These are phyloP conservation scores for Prinsepia uniflora DNA, from an alignment of 306 rosid species.

Conservation along the genomic window DNA sequence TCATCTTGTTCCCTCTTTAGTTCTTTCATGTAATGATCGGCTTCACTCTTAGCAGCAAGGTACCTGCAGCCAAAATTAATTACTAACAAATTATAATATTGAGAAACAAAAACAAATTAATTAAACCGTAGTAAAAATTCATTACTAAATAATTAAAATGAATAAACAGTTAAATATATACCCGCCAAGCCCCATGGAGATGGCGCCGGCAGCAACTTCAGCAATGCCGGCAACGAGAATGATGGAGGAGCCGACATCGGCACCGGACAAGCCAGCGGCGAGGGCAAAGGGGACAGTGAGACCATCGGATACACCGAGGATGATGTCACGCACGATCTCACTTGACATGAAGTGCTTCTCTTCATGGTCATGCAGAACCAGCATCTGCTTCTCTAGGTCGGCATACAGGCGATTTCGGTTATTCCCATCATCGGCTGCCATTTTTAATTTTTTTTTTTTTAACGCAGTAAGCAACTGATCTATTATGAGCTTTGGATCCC, in stretches of 20 bases:
- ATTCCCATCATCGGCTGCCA: not conserved
- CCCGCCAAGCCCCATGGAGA: constrained; percentile 77
- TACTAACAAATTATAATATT: too few relatives aligned
- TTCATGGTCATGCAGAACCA: constrained; percentile 38
- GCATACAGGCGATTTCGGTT: constrained; percentile 8
- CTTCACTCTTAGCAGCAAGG: constrained; percentile 88
- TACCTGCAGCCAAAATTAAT: constrained; percentile 54
- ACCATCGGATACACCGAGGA: constrained; percentile 48
- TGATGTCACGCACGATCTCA: constrained; percentile 46
- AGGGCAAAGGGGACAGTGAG: constrained; percentile 54
- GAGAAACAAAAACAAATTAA: not conserved
- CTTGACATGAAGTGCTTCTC: constrained; percentile 58
- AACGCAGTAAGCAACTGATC: too few relatives aligned
- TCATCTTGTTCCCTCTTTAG: constrained; percentile 82
- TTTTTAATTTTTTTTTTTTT: not conserved
- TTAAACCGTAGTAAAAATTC: not conserved
- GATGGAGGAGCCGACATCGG: constrained; percentile 40
- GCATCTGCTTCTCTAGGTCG: constrained; percentile 41
- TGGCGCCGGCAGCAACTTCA: constrained; percentile 53
- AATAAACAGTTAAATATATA: constrained; percentile 6
- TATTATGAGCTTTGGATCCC: too few relatives aligned
- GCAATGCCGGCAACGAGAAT: constrained; percentile 49
- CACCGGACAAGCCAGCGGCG: constrained; percentile 47
- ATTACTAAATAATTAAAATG: not conserved
- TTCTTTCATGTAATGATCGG: constrained; percentile 74